Base-by-base conservation (phyloP, 495 filamentous ascomycete species). In the Emericellopsis terricola region DNA sequence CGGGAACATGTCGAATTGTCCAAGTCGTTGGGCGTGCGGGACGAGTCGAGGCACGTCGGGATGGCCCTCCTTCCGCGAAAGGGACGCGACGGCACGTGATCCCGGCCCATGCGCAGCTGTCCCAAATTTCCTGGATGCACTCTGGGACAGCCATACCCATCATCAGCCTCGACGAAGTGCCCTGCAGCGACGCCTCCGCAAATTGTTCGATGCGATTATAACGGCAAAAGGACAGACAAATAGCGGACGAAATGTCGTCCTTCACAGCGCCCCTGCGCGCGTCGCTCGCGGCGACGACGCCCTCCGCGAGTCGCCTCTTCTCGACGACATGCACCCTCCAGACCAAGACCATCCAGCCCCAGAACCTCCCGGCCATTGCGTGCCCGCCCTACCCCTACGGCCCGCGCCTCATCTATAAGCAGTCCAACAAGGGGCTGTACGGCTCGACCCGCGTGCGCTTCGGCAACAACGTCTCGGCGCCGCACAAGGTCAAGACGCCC, bases 381-480 rank as follows among this genome's bases (percentile, higher is more conserved):
- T 58, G 67, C 31, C 87, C 89, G 15, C 52, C 64, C 3, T 97
- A 96, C 58, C 89, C 89, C 0, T 80, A 81, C 57, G 79, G 78
- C n/a, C 71, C 73, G n/a, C 64, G 71, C 33, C 63, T 58, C 32
- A 62, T 72, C 42, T 96, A 79, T 71, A 89, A 91, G 53, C 84
- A 94, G 55, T 71, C 75, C 38, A 81, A 92, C 64, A 64, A 69
- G 29, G 86, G 87, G 40, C 74, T 94, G 6, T 94, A 89, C 63
- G 86, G 79, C 30, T 61, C 62, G 28, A 58, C 69, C 30, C 68
- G 65, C 34, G 84, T 89, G 58, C 81, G 76, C 38, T 89, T 82
- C 66, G 89, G 89, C 49, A 94, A 97, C 72, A 79, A 74, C 40
- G 83, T 94, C 29, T 82, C 81, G 17, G 55, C 72, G 42, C 60